Evolutionary conservation across 495 filamentous ascomycete species (phyloP), one percentile per base, ranked within the genome.

Genomic region (Neurospora sp.): DNA sequence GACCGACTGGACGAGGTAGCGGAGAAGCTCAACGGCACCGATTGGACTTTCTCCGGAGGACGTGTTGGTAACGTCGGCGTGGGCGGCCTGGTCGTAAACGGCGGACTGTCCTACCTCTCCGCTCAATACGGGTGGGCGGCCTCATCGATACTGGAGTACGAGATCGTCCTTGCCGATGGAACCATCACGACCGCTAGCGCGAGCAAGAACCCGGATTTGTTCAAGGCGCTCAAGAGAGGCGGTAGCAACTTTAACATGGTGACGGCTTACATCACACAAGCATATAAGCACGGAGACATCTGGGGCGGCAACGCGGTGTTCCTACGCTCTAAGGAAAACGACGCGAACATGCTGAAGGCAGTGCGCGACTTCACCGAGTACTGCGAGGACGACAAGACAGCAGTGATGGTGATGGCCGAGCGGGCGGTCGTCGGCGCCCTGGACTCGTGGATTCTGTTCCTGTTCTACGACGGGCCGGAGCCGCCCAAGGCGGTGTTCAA

Each of bases 391-490:
- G 83, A 85, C 76, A 86, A 87, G 74, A 86, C 86, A 0, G 86
- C 85, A 3, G 85, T 89, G 31, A 89, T 89, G 45, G 74, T 87
- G 74, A 90, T 88, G 0, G 80, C 85, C 0, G 85, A 89, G 75
- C 80, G 86, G n/a, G 83, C 86, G 0, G 69, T 78, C 54, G 66
- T 72, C 31, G 79, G 81, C 3, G 48, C 86, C 0, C 62, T 89
- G 71, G 83, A 89, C 59, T 81, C 85, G 37, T 89, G 87, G 86
- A 85, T 89, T 69, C 77, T 90, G 73, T 91, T 90, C 76, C 74
- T 89, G n/a, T 91, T 89, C 82, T 90, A 90, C 75, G 86, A 91
- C 69, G 88, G 88, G 4, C 84, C 86, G 0, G 80, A 84, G 72
- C 85, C 85, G 3, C 88, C 88, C 2, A 75, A 81, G 17, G 86